Evolutionary conservation across 495 filamentous ascomycete genomes (phyloP).

Genomic region (Achaetomiella virescens): DNA sequence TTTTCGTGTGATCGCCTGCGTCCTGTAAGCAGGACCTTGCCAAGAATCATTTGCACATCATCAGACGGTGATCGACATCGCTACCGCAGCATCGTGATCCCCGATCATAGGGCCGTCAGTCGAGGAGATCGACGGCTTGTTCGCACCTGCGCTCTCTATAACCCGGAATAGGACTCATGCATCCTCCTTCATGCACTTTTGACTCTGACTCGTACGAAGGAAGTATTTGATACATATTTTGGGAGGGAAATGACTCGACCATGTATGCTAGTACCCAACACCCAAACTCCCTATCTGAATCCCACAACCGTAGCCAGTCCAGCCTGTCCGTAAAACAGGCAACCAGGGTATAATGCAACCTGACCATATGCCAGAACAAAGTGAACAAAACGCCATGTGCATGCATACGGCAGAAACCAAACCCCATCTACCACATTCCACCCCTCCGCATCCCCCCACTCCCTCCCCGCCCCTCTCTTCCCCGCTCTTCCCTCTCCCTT

Average conservation of each 20-base stretch:
- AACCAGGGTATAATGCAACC: conserved; percentile 5
- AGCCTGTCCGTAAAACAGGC: neutral
- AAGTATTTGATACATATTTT: no score
- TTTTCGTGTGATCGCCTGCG: no score
- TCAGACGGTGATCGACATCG: neutral
- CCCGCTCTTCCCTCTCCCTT: neutral
- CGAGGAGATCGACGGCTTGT: neutral
- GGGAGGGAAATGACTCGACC: no score
- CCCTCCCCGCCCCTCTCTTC: neutral
- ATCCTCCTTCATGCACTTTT: no score
- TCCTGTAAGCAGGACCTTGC: no score
- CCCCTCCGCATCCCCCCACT: conserved; percentile 15
- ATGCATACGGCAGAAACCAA: neutral
- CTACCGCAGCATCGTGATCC: no score
- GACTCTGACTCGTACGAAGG: no score
- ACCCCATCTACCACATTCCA: neutral
- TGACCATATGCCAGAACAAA: neutral
- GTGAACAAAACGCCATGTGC: neutral
- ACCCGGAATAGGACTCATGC: no score
- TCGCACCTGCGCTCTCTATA: no score
- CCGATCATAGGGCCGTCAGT: no score
- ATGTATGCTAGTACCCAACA: no score
- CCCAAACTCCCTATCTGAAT: neutral
- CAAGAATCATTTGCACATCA: neutral
- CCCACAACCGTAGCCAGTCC: neutral